Percentiles rank a stretch among this genome's conserved stretches.
Evolutionary conservation across 2,329 filamentous ascomycete genomes (phyloP).

Genomic region (Pleoardoris graminearum): DNA sequence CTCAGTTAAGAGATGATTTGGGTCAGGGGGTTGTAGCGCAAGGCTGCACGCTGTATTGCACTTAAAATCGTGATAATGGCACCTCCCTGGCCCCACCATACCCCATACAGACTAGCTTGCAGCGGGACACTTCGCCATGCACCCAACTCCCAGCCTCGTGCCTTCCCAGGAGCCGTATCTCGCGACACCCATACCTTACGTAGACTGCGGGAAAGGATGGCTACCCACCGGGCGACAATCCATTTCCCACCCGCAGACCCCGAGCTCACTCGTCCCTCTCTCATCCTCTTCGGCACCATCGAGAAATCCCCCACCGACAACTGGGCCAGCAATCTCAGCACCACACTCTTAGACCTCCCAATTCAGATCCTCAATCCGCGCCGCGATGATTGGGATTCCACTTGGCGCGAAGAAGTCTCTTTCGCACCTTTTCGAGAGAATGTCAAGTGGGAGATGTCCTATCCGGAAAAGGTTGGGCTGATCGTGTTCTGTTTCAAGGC

Average conservation of each 20-base stretch:
- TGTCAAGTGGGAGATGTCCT: constrained; percentile 64
- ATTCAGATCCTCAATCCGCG: constrained; percentile 62
- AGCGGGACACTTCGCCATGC: background rate
- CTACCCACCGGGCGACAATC: constrained; percentile 20
- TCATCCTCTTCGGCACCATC: constrained; percentile 65
- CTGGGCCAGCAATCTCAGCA: constrained; percentile 56
- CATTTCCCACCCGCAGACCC: constrained; percentile 27
- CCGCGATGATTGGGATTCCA: constrained; percentile 61
- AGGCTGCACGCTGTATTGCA: too few species aligned
- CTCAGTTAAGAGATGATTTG: too few species aligned
- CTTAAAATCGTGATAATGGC: too few species aligned
- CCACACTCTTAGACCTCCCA: constrained; percentile 45
- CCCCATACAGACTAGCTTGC: background rate
- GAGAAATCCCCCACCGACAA: constrained; percentile 42
- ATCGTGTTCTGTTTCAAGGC: constrained; percentile 61
- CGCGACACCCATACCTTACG: background rate
- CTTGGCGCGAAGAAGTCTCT: constrained; percentile 58
- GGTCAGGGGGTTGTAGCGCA: too few species aligned
- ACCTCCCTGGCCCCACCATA: background rate
- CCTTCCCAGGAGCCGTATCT: too few species aligned
- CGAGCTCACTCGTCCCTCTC: constrained; percentile 30
- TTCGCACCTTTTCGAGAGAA: constrained; percentile 59
- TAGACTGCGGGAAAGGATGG: too few species aligned
- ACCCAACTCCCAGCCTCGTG: background rate
- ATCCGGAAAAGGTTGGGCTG: constrained; percentile 58